phyloP scores from a whole-genome alignment of 495 filamentous ascomycete species.

The Aspergillus sclerotiicarbonarius region DNA sequence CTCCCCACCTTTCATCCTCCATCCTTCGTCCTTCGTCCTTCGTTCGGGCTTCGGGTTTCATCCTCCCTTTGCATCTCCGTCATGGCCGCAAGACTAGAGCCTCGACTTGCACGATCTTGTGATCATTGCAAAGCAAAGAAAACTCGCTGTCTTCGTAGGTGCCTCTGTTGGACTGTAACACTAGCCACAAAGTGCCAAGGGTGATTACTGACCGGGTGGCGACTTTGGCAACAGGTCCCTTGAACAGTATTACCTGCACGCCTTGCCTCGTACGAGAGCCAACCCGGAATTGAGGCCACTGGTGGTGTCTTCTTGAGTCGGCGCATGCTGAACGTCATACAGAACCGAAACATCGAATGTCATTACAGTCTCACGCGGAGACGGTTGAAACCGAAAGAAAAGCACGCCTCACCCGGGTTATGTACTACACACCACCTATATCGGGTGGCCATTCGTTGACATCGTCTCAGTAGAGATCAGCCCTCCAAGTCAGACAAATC shows the following conservation, averaged over 20 bases:
- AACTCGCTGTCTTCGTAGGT: neutral
- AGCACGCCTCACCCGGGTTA: neutral
- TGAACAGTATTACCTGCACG: neutral
- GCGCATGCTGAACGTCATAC: neutral
- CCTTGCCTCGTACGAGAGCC: neutral
- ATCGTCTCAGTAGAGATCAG: neutral
- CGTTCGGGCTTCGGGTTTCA: neutral
- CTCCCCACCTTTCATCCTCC: neutral
- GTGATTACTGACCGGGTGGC: neutral
- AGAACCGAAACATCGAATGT: neutral
- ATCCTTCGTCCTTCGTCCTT: too few species aligned
- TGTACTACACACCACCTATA: neutral
- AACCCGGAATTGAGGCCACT: neutral
- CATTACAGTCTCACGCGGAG: neutral
- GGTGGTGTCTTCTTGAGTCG: neutral
- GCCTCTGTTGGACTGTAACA: neutral
- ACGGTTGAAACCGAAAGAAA: neutral
- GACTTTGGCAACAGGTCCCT: neutral
- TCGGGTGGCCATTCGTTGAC: neutral
- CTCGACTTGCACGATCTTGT: neutral
- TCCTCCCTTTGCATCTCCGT: neutral
- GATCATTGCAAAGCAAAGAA: neutral
- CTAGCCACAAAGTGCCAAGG: neutral
- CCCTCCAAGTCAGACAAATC: neutral
- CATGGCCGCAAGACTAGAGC: neutral